phyloP scores from a whole-genome alignment of 345 rosid species.

The Hibiscus tridactylites region DNA sequence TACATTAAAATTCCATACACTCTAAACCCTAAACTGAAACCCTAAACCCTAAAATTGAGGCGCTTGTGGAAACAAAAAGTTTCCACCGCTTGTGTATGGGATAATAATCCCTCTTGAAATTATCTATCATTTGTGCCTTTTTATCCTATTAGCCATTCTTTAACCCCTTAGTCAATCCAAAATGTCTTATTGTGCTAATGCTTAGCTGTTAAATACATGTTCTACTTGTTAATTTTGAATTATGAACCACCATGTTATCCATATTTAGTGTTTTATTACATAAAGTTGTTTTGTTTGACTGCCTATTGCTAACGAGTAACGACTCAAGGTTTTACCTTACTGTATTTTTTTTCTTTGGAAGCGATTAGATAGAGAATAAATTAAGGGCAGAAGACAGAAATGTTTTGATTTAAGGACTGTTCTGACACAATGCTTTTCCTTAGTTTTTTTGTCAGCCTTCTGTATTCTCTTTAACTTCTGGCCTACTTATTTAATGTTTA shows the following conservation, averaged over 20 bases:
- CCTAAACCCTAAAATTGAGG: no score
- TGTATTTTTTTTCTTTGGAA: neutral
- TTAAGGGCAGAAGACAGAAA: neutral
- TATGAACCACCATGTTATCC: neutral
- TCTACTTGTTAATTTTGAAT: neutral
- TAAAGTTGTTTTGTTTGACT: neutral
- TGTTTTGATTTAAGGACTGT: neutral
- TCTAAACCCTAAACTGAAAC: no score
- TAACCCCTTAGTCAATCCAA: neutral
- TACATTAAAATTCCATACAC: no score
- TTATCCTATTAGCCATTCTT: neutral
- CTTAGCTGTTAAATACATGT: neutral
- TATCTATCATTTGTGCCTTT: neutral
- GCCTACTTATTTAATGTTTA: neutral
- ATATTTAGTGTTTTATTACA: neutral
- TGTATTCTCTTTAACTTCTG: no score
- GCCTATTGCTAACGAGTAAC: neutral
- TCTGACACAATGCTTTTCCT: neutral
- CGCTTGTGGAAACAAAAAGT: no score
- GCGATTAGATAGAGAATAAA: neutral
- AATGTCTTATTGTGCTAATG: neutral
- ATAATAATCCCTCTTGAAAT: neutral
- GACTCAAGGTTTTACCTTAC: neutral
- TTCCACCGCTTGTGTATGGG: no score
- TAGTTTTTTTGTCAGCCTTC: neutral